Evolutionary conservation across 352 stramenopile species (phyloP), one percentile per base, ranked within the genome.

Genomic region (Globisporangium megalacanthum): DNA sequence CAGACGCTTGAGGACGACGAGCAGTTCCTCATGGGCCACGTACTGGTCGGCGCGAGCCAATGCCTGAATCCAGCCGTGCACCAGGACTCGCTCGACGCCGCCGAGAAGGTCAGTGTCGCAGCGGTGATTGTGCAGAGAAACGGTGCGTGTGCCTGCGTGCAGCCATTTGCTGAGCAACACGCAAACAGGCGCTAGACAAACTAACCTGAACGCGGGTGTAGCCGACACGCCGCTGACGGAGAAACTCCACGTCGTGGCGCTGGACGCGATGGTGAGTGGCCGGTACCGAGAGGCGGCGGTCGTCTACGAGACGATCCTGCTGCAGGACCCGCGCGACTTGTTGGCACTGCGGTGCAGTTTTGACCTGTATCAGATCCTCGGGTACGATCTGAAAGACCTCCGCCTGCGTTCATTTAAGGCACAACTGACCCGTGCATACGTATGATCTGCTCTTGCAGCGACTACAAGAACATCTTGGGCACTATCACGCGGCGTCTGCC

Each of bases 11-110:
- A 68, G 8, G 70, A 86, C 25, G 74, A 89, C 45, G 61, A 49
- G n/a, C 44, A 69, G 17, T 92, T 92, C 54, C 63, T 94, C 31
- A 94, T 94, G 83, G 85, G 83, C 46, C 83, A 92, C 48, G 79
- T 93, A 52, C 83, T 94, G 14, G 81, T 94, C 4, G 83, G 74
- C 20, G 68, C 79, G 11, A 94, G 83, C 41, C 73, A 93, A 55
- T 87, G 70, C 47, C 68, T 94, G 22, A 56, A 68, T 19, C 83
- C 85, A 3, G 69, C 83, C 54, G 62, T 85, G 61, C 83, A 88
- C 48, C 70, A 83, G 45, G 85, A 94, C 53, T 61, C 75, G 22
- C 44, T 92, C 22, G 77, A 89, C 35, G 80, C 79, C 7, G 60
- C 56, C 7, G 47, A 29, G 11, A 63, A 63, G 47, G 64, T 88